Percentiles rank a stretch among this genome's conserved stretches.
Evolutionary conservation across 495 filamentous ascomycete species (phyloP).

Genomic region (Oleoguttula mirabilis): DNA sequence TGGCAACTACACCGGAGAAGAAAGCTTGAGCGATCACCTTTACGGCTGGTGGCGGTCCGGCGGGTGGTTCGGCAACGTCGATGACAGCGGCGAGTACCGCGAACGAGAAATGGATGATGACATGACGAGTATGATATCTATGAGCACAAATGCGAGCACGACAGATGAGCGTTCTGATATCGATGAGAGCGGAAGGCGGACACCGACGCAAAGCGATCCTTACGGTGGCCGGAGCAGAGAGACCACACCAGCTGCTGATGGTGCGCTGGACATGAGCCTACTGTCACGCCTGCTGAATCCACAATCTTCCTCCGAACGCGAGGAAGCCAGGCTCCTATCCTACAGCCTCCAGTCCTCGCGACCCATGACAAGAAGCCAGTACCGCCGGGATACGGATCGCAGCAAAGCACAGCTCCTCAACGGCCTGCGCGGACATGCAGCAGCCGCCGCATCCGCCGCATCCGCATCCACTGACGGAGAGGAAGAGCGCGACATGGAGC

Average conservation of each 20-base stretch:
- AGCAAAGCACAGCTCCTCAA: conserved; percentile 54
- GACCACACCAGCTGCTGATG: conserved; percentile 40
- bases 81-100: conserved; percentile 60
- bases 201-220: conserved; percentile 53
- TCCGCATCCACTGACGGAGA: conserved; percentile 49
- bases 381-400: conserved; percentile 49
- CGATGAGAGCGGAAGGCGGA: conserved; percentile 50
- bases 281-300: conserved; percentile 80
- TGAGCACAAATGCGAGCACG: conserved; percentile 37
- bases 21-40: conserved; percentile 55
- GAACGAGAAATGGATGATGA: conserved; percentile 39
- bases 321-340: conserved; percentile 71
- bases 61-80: conserved; percentile 71
- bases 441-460: conserved; percentile 12
- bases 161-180: conserved; percentile 32
- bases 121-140: conserved; percentile 64
- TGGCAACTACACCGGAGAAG: conserved; percentile 34
- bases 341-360: conserved; percentile 57
- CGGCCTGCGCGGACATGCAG: conserved; percentile 23
- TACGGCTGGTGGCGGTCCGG: conserved; percentile 71
- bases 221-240: conserved; percentile 21
- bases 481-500: conserved; percentile 68
- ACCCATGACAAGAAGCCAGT: conserved; percentile 74
- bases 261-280: conserved; percentile 50
- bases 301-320: conserved; percentile 57